Percentiles rank a stretch among this genome's conserved stretches.
Evolutionary conservation across 75 land plant species (phyloP).

Genomic region (Selaginella moellendorffii): DNA sequence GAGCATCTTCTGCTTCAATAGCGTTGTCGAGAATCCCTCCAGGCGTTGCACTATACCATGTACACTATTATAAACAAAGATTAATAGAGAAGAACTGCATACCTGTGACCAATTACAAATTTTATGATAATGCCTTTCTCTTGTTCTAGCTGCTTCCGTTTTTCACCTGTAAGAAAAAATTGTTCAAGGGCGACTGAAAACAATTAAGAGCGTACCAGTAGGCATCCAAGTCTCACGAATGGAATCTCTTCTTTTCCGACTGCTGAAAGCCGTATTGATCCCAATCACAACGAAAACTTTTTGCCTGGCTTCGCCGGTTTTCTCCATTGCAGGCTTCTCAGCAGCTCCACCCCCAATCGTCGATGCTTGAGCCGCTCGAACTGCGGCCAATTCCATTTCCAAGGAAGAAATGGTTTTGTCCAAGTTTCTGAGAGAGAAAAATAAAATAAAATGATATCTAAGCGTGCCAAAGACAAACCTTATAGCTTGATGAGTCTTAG

Average conservation of each 20-base stretch:
- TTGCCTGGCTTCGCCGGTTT: background rate
- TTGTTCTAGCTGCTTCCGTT: slow-evolving; percentile 2
- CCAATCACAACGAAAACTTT: slow-evolving; percentile 3
- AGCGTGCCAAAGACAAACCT: slow-evolving; percentile 2
- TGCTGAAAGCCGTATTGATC: slow-evolving; percentile 5
- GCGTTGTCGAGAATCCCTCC: slow-evolving; percentile 70
- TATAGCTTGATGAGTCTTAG: slow-evolving; percentile 6
- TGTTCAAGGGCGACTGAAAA: background rate
- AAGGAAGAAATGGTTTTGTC: slow-evolving; percentile 7
- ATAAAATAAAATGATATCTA: too few species aligned
- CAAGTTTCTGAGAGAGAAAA: too few species aligned
- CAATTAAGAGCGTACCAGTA: background rate
- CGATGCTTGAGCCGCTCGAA: background rate
- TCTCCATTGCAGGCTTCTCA: background rate
- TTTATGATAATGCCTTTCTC: slow-evolving; percentile 6
- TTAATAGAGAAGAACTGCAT: background rate
- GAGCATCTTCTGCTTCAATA: slow-evolving; percentile 66
- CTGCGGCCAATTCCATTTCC: background rate
- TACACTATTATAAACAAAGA: background rate
- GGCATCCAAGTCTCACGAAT: slow-evolving; percentile 9
- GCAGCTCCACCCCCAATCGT: background rate
- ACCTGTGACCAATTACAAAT: slow-evolving; percentile 11
- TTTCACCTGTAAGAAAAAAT: slow-evolving; percentile 1
- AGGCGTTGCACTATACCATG: slow-evolving; percentile 40
- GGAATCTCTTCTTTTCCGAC: background rate